Evolutionary conservation across 805 yeast species (phyloP).

Genomic region (Ogataea wickerhamii): DNA sequence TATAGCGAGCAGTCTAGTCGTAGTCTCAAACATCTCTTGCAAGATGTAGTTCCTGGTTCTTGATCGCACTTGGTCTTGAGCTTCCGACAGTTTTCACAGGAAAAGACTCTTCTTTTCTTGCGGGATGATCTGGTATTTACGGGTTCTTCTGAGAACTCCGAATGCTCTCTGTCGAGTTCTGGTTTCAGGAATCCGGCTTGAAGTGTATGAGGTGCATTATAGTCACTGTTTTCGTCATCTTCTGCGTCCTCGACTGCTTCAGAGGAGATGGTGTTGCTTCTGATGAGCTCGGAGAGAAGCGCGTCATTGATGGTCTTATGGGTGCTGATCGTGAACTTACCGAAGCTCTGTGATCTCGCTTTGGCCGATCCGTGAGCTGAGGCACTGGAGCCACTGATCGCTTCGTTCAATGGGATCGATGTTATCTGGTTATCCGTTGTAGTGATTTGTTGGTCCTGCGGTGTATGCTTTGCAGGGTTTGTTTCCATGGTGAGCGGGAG

Average conservation of each 20-base stretch:
- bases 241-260: constrained; percentile 11
- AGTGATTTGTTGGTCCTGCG: too few relatives aligned
- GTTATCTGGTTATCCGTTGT: not conserved
- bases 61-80: constrained; percentile 58
- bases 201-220: too few relatives aligned
- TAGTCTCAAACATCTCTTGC: constrained; percentile 50
- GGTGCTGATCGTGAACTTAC: constrained; percentile 17
- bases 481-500: too few relatives aligned
- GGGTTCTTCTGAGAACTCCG: not conserved
- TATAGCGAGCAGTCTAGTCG: constrained; percentile 45
- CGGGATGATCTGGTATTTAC: constrained; percentile 3
- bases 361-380: not conserved
- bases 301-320: constrained; percentile 21
- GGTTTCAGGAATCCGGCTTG: not conserved
- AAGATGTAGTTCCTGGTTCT: constrained; percentile 40
- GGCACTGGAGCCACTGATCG: not conserved
- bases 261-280: constrained; percentile 4
- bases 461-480: too few relatives aligned
- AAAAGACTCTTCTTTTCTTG: constrained; percentile 31
- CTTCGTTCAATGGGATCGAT: not conserved
- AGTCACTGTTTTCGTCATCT: too few relatives aligned
- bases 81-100: constrained; percentile 50
- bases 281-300: constrained; percentile 19
- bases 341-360: constrained; percentile 16
- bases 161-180: too few relatives aligned